Base-by-base conservation (phyloP, 208 protist genomes). In the Cochliopodium minus region DNA sequence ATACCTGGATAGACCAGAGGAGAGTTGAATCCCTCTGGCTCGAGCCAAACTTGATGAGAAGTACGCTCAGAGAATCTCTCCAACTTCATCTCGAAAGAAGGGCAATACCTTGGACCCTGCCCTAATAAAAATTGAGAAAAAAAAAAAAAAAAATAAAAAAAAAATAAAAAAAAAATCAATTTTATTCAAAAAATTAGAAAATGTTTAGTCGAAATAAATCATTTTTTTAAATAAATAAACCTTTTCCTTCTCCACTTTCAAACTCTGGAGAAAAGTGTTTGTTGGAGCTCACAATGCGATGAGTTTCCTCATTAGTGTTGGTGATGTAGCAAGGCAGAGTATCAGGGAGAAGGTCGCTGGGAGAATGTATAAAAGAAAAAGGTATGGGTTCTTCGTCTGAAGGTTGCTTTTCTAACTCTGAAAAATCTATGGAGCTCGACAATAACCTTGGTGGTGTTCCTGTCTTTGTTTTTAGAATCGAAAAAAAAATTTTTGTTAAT, bases 361-460 rank as follows among this genome's bases (percentile, higher is more conserved):
- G 2, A 28, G 40, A 30, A 23, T 73, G 69, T 4, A 72, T 15
- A 51, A 61, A 86, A n/a, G 68, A 78, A 48, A 86, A 85, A 9
- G 80, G 80, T n/a, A 55, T 25, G 6, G 73, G 66, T 11, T 51
- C 50, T 0, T 70, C 61, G 54, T 85, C 77, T 30, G 61, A 53
- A 1, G 35, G 38, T 51, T 84, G 74, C n/a, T 58, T 38, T 28
- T 51, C 46, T 7, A 86, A 58, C 0, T 32, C 7, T 2, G 29
- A 20, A 22, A 58, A 82, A 61, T 81, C 51, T 36, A 87, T 84
- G 0, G 72, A 60, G 4, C 45, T 33, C 15, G 57, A 66, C 35
- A 76, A 57, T 17, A 89, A 26, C n/a, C 83, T 52, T 30, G 83
- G 77, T n/a, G 83, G 83, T 47, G 83, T 89, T 32, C 79, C 83